Percentiles rank a stretch among this genome's conserved stretches.
Evolutionary conservation across 257 asterid species (phyloP).

Genomic region (Fraxinus excelsior): DNA sequence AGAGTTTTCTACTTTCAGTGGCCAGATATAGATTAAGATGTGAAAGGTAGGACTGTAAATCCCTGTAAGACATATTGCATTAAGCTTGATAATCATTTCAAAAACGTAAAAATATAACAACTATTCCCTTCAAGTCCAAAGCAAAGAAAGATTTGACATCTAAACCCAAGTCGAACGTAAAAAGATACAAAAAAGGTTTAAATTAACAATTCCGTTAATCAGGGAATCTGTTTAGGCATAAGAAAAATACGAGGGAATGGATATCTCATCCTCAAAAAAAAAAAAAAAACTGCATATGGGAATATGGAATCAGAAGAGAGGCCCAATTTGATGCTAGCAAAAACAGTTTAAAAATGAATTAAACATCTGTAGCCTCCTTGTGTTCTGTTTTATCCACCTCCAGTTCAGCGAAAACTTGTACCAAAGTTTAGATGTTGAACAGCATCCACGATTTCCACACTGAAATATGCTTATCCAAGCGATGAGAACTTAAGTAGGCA

Average conservation of each 20-base stretch:
- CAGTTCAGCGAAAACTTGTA: not conserved
- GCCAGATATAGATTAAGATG: conserved; percentile 66
- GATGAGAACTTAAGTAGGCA: not conserved
- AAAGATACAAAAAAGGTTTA: too few species aligned
- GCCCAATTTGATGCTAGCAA: too few species aligned
- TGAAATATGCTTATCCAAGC: not conserved
- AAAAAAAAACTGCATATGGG: not conserved
- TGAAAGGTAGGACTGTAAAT: conserved; percentile 85
- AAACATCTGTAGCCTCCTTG: not conserved
- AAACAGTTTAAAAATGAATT: not conserved
- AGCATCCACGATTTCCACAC: not conserved
- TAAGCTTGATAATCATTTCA: not conserved
- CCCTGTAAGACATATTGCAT: conserved; percentile 44
- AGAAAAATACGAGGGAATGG: not conserved
- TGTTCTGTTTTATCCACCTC: not conserved
- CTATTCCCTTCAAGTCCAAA: not conserved
- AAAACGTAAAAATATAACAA: not conserved
- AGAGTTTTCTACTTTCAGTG: conserved; percentile 59
- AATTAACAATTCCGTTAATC: too few species aligned
- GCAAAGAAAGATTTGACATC: conserved; percentile 2
- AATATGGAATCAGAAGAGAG: not conserved
- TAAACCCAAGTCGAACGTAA: too few species aligned
- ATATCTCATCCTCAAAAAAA: not conserved
- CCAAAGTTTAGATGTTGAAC: not conserved
- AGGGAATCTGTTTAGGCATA: not conserved